Base-by-base conservation (phyloP, 2,329 filamentous ascomycete genomes). In the Piedraia hortae region DNA sequence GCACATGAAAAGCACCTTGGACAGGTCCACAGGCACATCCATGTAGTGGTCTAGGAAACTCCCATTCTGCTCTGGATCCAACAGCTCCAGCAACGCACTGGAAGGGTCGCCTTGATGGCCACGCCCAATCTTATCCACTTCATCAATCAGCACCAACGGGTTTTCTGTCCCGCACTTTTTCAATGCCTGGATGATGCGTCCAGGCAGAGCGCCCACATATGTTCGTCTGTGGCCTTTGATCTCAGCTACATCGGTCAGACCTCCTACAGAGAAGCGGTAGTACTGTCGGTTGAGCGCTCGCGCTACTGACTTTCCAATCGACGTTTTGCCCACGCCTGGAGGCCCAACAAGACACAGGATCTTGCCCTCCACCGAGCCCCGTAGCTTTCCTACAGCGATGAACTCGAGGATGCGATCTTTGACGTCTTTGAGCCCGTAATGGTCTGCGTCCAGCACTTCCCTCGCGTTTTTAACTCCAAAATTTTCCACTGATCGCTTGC, bases 131-230 rank as follows among this genome's bases (percentile, higher is more conserved):
- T 97, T 97, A 56, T 97, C 85, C 26, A 97, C 68, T 43, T 97
- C 85, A 41, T 97, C 85, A 32, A 97, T 93, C 31, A 97, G 51
- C 22, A 97, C 78, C 14, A 97, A 56, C 13, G 85, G 85, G 44
- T 97, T 97, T 48, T 97, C 88, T 0, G 85, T 97, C 50, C 93
- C 80, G 43, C 82, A 93, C 48, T 97, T 97, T 58, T 97, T 97
- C 38, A 97, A 53, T 1, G 85, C 85, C 47, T 97, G 88, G 29
- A 97, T 93, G 41, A 97, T 90, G 27, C 88, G 73, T 22, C 85
- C 88, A 3, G 85, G 85, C 16, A 97, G 53, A 12, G 85, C 85
- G 30, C 88, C 85, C 23, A 97, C 85, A 35, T 97, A 97, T 3
- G 85, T 97, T 36, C 85, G 63, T 37, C 85, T 62, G 44, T 97